Conservation (phyloP, 2,329 filamentous ascomycete species). For the Pyricularia pennisetigena region DNA sequence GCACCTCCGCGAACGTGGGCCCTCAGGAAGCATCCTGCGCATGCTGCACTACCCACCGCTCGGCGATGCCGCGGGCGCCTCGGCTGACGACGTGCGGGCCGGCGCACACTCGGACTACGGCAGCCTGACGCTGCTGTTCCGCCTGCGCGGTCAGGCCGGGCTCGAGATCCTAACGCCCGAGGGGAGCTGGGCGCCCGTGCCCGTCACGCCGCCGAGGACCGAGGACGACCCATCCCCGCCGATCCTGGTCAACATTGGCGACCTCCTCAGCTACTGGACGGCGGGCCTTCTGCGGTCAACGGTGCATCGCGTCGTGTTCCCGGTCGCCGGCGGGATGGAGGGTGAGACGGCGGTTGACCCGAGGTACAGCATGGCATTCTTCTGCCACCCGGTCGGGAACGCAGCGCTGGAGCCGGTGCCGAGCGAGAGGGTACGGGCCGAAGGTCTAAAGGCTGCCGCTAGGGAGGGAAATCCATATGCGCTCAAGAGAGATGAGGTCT, state of each 20-base stretch:
- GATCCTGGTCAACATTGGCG: conserved; percentile 69
- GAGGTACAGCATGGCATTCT: conserved; percentile 58
- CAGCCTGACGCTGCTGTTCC: conserved; percentile 68
- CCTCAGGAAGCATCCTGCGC: conserved; percentile 53
- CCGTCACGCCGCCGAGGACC: conserved; percentile 53
- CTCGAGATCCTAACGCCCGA: conserved; percentile 66
- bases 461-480: conserved; percentile 34
- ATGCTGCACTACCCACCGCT: conserved; percentile 64
- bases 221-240: conserved; percentile 53
- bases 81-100: conserved; percentile 60
- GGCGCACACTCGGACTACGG: conserved; percentile 90
- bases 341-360: conserved; percentile 40
- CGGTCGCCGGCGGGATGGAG: conserved; percentile 15
- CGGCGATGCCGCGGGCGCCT: conserved; percentile 21
- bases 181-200: conserved; percentile 50
- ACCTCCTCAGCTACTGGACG: conserved; percentile 77
- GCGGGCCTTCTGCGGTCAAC: conserved; percentile 79
- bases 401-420: conserved; percentile 48
- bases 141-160: conserved; percentile 73
- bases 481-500: conserved; percentile 33
- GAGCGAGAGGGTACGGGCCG: conserved; percentile 41
- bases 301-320: conserved; percentile 78
- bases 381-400: conserved; percentile 52
- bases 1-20: conserved; percentile 32
- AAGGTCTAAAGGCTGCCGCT: conserved; percentile 15